phyloP scores from a whole-genome alignment of 73 alveolate species.

The Uronychia binucleata region DNA sequence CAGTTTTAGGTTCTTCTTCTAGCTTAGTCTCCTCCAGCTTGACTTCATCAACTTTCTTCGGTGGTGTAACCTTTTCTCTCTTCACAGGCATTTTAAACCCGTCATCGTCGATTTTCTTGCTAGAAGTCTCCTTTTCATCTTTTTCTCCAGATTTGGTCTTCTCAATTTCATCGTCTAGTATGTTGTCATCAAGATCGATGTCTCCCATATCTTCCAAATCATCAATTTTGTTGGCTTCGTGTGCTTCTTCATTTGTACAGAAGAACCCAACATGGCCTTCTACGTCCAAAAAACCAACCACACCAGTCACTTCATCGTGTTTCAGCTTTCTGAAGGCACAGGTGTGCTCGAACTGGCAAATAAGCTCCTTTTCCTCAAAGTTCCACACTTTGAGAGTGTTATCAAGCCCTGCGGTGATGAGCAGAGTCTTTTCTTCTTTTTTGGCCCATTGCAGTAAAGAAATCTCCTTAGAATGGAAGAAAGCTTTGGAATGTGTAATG shows the following conservation, averaged over 20 bases:
- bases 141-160: too few species aligned
- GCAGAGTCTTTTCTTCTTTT: neutral
- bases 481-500: neutral
- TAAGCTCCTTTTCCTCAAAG: neutral
- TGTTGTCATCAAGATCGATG: too few species aligned
- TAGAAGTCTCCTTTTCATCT: too few species aligned
- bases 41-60: too few species aligned
- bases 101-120: too few species aligned
- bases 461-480: neutral
- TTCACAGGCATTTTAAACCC: too few species aligned
- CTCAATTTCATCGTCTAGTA: too few species aligned
- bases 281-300: neutral
- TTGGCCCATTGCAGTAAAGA: neutral
- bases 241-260: too few species aligned
- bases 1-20: too few species aligned
- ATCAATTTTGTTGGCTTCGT: neutral
- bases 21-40: too few species aligned
- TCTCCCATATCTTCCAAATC: neutral
- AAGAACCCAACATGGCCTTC: neutral
- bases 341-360: neutral
- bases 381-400: neutral
- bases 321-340: neutral
- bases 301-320: neutral
- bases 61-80: too few species aligned
- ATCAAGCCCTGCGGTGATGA: neutral